Evolutionary conservation across 768 basidiomycete genomes (phyloP), one percentile per base, ranked within the genome.

Genomic region (Boletales sp.): DNA sequence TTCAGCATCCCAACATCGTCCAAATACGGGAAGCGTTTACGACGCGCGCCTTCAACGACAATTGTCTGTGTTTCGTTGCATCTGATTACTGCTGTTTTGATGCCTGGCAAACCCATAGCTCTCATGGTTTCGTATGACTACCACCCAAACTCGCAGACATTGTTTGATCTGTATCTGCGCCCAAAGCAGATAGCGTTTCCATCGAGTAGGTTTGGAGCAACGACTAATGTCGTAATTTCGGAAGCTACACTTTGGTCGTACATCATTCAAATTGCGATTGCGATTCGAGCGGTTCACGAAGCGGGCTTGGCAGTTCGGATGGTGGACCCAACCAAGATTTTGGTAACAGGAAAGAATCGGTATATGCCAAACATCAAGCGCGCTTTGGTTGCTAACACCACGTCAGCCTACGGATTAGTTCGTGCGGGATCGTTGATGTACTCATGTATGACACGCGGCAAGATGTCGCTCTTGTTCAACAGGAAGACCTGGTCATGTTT

Each of bases 241-340:
- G 97, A 99, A 66, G 76, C 85, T 15, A 83, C 85, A 0, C 64
- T 99, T 3, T 99, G 97, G 97, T 86, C 87, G 4, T 97, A 94
- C 62, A 82, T 97, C 42, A 79, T 92, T 18, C 97, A 99, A 66
- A 82, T 97, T 48, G 84, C 87, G 5, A 85, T 80, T 53, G 94
- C 90, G 1, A 82, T 98, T 67, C 92, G 87, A 68, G 81, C 80
- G 40, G 84, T 89, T 0, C 97, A 99, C 63, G 85, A 86, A 43
- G 78, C 78, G 3, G 89, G 90, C 0, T 72, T 90, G 44, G 89
- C 94, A 0, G 78, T 92, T 36, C 77, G 93, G 36, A 83, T 84
- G 69, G 69, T 98, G 18, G 97, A 98, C 53, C 78, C 83, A 9
- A 87, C 85, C 19, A 97, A 97, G 72, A 79, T 99, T 38, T 61